phyloP scores from a whole-genome alignment of 257 asterid genomes.

The Handroanthus guayacan region DNA sequence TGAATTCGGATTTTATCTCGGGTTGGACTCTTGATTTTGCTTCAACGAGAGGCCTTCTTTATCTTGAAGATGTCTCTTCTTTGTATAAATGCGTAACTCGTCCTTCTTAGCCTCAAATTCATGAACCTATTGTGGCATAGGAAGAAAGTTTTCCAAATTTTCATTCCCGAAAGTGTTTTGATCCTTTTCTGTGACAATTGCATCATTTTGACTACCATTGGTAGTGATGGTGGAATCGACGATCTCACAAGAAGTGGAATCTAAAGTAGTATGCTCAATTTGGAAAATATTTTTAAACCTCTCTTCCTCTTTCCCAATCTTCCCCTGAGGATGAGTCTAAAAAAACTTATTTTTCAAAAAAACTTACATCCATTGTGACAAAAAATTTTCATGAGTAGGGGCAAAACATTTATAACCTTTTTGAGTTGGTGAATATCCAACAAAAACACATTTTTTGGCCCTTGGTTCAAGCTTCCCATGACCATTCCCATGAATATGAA shows the following conservation, averaged over 20 bases:
- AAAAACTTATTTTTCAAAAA: too few relatives aligned
- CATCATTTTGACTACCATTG: not conserved
- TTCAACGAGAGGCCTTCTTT: not conserved
- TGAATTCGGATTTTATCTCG: not conserved
- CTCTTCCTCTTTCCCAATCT: not conserved
- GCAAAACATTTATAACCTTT: too few relatives aligned
- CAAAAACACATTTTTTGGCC: not conserved
- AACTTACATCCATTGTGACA: too few relatives aligned
- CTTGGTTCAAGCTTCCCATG: not conserved
- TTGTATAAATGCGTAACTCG: not conserved
- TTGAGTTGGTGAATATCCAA: not conserved
- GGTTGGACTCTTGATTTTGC: not conserved
- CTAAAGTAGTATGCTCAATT: not conserved
- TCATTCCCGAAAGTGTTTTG: too few relatives aligned
- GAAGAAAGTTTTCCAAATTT: not conserved
- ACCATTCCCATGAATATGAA: not conserved
- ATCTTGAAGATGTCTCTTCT: not conserved
- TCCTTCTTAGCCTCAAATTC: not conserved
- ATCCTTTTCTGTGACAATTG: not conserved
- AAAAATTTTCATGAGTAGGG: too few relatives aligned
- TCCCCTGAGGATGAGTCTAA: too few relatives aligned
- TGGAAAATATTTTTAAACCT: not conserved
- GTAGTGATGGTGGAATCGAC: not conserved
- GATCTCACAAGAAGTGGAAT: not conserved
- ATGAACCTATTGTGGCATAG: not conserved